Evolutionary conservation across 2,329 filamentous ascomycete genomes (phyloP), one percentile per base, ranked within the genome.

Genomic region (Scedosporium apiospermum): DNA sequence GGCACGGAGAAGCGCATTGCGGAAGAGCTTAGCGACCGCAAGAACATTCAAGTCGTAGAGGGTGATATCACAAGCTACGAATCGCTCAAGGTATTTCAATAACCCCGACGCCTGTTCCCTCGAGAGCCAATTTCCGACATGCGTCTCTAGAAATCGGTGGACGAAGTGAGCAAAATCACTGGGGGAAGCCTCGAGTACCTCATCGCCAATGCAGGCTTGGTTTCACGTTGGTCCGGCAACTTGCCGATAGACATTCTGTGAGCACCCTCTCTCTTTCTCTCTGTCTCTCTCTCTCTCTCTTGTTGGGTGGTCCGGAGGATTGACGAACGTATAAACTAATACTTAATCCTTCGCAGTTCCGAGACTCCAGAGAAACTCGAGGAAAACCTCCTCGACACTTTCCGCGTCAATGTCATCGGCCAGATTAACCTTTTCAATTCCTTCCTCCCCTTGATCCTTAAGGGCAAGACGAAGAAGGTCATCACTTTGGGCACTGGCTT

Each of bases 391-490:
- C n/a, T 53, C 1, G 26, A 64, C n/a, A 21, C n/a, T 16, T 77
- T 81, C 65, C 69, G 78, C 2, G 72, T 74, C 65, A 87, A 87
- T 63, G 78, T 81, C 6, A 49, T 83, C 7, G 81, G 76, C 51
- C 77, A 80, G 59, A 72, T 86, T 62, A 76, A 84, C 64, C 74
- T 83, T 0, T 78, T 82, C 69, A 81, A 81, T 65, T 66, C 78
- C 1, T 84, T 83, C 67, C 57, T 82, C 1, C 82, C 84, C 0
- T 74, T 85, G 0, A 71, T 88, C 38, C 70, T 75, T 1, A 78
- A 81, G 57, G 78, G 83, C 4, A 67, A 70, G 1, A 67, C 65
- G 12, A 86, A 86, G 69, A 86, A 86, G 67, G 73, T 84, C n/a
- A 75, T 82, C 27, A 67, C 75, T 23, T 76, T 87, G 4, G 76